phyloP scores from a whole-genome alignment of 768 basidiomycete genomes.

The Leucocoprinus birnbaumii region DNA sequence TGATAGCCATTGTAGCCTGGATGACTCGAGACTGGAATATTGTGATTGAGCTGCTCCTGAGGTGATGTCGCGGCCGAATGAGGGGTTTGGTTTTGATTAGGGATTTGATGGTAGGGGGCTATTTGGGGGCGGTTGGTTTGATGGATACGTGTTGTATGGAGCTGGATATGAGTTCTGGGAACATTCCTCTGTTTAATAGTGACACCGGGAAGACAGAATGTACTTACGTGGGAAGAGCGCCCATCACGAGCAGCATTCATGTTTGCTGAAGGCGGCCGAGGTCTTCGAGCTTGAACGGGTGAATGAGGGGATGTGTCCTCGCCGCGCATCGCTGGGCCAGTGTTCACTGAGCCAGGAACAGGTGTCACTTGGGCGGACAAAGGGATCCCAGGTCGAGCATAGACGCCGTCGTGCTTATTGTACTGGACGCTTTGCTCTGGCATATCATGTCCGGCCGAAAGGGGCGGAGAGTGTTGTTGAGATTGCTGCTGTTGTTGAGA shows the following conservation, averaged over 20 bases:
- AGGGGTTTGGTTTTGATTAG: conserved; percentile 9
- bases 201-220: conserved; percentile 6
- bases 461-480: conserved; percentile 47
- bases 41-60: conserved; percentile 11
- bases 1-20: conserved; percentile 8
- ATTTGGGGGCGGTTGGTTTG: conserved; percentile 34
- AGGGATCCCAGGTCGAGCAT: conserved; percentile 44
- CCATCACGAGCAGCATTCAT: conserved; percentile 39
- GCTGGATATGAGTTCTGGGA: conserved; percentile 26
- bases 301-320: conserved; percentile 33
- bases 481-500: conserved; percentile 36
- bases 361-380: conserved; percentile 41
- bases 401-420: conserved; percentile 45
- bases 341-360: conserved; percentile 33
- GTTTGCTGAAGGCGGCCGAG: conserved; percentile 34
- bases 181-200: neutral
- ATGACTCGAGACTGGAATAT: conserved; percentile 8
- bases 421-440: conserved; percentile 35
- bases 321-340: conserved; percentile 28
- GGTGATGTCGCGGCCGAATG: conserved; percentile 9
- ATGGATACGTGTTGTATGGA: conserved; percentile 33
- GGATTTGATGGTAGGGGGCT: conserved; percentile 30
- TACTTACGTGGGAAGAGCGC: conserved; percentile 50
- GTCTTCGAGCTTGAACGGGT: conserved; percentile 40
- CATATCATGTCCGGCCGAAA: conserved; percentile 41